Percentiles rank a stretch among this genome's conserved stretches.
phyloP scores from a whole-genome alignment of 495 filamentous ascomycete genomes.

The Xylaria venustula region DNA sequence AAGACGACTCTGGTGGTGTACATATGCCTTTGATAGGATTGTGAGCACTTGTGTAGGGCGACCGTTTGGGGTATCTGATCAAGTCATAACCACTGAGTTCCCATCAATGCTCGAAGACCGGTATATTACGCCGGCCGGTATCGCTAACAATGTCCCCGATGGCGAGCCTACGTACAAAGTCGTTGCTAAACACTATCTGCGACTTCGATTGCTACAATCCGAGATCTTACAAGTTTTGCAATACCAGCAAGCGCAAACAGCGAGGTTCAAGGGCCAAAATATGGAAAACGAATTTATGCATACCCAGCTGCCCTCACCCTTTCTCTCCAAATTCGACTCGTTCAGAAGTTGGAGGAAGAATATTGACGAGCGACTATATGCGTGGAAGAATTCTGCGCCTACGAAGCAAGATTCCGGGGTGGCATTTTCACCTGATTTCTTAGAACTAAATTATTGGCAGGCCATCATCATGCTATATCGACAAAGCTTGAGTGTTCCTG shows the following conservation, averaged over 20 bases:
- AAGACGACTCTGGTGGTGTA: constrained; percentile 92
- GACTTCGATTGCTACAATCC: constrained; percentile 86
- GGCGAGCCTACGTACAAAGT: constrained; percentile 77
- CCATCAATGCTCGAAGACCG: constrained; percentile 83
- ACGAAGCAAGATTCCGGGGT: constrained; percentile 77
- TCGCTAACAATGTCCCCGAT: constrained; percentile 52
- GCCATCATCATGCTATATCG: constrained; percentile 96
- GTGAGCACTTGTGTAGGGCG: constrained; percentile 90
- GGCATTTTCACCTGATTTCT: constrained; percentile 77
- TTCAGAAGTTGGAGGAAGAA: constrained; percentile 88
- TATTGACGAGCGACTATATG: constrained; percentile 76
- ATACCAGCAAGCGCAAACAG: constrained; percentile 74
- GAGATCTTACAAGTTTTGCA: constrained; percentile 94
- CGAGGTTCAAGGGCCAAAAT: constrained; percentile 56
- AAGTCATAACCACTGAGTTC: constrained; percentile 92
- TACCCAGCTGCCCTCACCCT: constrained; percentile 77
- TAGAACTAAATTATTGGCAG: constrained; percentile 97
- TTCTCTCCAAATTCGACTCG: constrained; percentile 76
- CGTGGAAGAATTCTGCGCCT: constrained; percentile 86
- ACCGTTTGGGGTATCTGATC: constrained; percentile 90
- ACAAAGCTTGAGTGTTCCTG: constrained; percentile 85
- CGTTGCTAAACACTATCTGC: constrained; percentile 88
- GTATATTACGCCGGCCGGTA: constrained; percentile 83
- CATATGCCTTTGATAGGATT: constrained; percentile 89
- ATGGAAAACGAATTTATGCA: constrained; percentile 69